phyloP scores from a whole-genome alignment of 2,329 filamentous ascomycete genomes.

The Colletotrichum eremochloae region DNA sequence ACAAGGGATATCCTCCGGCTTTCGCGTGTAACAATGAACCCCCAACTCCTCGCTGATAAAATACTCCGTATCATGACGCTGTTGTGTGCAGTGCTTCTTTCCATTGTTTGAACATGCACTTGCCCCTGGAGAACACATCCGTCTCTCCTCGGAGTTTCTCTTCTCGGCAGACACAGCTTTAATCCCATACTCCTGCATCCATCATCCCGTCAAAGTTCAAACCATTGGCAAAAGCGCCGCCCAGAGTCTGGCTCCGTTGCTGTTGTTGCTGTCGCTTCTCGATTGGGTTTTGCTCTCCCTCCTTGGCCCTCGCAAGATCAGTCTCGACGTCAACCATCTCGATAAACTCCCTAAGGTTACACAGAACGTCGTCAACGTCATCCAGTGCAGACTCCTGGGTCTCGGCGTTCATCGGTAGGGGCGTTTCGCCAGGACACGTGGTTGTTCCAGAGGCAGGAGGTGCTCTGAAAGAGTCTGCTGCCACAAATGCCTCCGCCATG shows the following conservation, averaged over 20 bases:
- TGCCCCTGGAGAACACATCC: neutral
- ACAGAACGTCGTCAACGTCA: constrained; percentile 61
- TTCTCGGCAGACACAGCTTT: neutral
- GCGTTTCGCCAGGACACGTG: constrained; percentile 20
- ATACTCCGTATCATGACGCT: neutral
- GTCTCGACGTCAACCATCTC: constrained; percentile 54
- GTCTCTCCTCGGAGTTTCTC: neutral
- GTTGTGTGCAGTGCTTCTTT: neutral
- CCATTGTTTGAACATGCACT: neutral
- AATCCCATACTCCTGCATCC: constrained; percentile 33
- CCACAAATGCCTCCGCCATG: constrained; percentile 64
- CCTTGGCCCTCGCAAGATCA: constrained; percentile 43
- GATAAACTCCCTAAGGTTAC: constrained; percentile 61
- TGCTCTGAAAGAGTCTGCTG: constrained; percentile 53
- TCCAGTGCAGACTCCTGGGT: constrained; percentile 50
- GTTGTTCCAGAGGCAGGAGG: constrained; percentile 27
- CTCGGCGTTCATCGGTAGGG: constrained; percentile 19
- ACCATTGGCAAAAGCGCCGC: neutral
- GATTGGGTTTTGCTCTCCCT: constrained; percentile 17
- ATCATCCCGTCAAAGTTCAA: constrained; percentile 11
- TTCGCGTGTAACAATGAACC: neutral
- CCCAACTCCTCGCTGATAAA: constrained; percentile 21
- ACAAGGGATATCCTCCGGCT: neutral
- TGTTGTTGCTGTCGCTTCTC: constrained; percentile 4
- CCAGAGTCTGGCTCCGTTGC: neutral